Base-by-base conservation (phyloP, 2,329 filamentous ascomycete species). In the Pyrenophora graminea region DNA sequence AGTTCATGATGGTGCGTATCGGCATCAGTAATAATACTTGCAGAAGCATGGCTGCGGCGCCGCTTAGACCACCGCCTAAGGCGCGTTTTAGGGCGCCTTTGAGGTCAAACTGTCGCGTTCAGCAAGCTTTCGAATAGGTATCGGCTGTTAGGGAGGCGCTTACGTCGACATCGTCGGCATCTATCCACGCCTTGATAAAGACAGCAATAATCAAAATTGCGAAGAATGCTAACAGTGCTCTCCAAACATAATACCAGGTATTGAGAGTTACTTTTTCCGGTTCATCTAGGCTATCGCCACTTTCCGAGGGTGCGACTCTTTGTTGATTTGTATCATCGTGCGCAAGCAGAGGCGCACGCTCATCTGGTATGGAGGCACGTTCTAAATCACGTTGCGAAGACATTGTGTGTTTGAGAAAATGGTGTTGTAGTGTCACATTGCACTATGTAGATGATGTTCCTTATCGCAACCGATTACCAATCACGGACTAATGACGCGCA, bases 1-100 rank as follows among this genome's bases (percentile, higher is more conserved):
- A 68, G 40, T 68, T 68, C 64, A 68, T 68, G 30, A 67, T 67
- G 0, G 66, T 68, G 1, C 66, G 61, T 13, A 68, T 61, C 1
- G 66, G 66, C 64, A 68, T 68, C 36, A 68, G 47, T 2, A 67
- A 38, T n/a, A 67, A 41, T 1, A 68, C 66, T 45, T 68, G 66
- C 15, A 68, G 53, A 2, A 68, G 49, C 66, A 68, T 68, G 3
- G 66, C 66, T 7, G 64, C 66, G 4, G 63, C 66, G 23, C 66
- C 66, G 17, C 63, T 67, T n/a, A 68, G 17, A 0, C 66, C 66
- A 13, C 66, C 66, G 39, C 66, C 66, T 2, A 68, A 39, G 4
- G 66, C 66, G 1, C 63, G 56, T 36, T 66, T 67, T 30, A 66
- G 38, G 0, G 66, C 66, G 13, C 59, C 62, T 32, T 58, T 62